phyloP scores from a whole-genome alignment of 2,329 filamentous ascomycete genomes.

The Ramichloridium luteum region DNA sequence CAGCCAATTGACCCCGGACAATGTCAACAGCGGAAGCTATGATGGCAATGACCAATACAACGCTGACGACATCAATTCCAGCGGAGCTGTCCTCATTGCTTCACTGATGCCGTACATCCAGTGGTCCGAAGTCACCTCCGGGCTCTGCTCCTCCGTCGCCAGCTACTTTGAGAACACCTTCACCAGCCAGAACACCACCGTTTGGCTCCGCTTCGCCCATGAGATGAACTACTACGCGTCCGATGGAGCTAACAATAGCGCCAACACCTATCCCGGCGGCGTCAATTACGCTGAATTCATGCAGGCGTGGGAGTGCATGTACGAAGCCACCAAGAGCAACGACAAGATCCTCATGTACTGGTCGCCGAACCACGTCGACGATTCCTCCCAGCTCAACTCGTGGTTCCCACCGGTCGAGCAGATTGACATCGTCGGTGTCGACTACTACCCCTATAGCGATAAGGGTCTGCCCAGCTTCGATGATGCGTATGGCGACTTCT shows the following conservation, averaged over 20 bases:
- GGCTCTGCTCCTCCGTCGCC: conserved; percentile 1
- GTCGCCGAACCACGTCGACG: conserved; percentile 1
- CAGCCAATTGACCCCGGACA: conserved; percentile 3
- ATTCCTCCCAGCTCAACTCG: neutral
- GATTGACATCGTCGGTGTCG: conserved; percentile 3
- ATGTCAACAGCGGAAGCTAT: conserved; percentile 2
- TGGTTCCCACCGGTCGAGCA: neutral
- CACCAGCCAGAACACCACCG: conserved; percentile 1
- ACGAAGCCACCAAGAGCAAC: conserved; percentile 2
- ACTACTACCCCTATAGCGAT: conserved; percentile 1
- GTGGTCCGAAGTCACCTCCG: conserved; percentile 1
- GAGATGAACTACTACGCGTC: conserved; percentile 4
- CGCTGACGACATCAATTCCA: conserved; percentile 2
- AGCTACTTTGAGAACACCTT: conserved; percentile 3
- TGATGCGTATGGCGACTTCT: conserved; percentile 2
- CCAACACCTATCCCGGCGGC: conserved; percentile 3
- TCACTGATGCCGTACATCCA: conserved; percentile 2
- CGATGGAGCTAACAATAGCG: too few relatives aligned
- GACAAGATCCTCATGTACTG: conserved; percentile 4
- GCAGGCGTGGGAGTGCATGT: conserved; percentile 2
- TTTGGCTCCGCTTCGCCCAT: conserved; percentile 4
- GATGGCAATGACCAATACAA: conserved; percentile 3
- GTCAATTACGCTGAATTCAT: neutral
- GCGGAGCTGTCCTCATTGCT: conserved; percentile 2
- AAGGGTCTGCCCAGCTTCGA: conserved; percentile 2